phyloP scores from a whole-genome alignment of 345 rosid genomes.

The Rhizophora apiculata region DNA sequence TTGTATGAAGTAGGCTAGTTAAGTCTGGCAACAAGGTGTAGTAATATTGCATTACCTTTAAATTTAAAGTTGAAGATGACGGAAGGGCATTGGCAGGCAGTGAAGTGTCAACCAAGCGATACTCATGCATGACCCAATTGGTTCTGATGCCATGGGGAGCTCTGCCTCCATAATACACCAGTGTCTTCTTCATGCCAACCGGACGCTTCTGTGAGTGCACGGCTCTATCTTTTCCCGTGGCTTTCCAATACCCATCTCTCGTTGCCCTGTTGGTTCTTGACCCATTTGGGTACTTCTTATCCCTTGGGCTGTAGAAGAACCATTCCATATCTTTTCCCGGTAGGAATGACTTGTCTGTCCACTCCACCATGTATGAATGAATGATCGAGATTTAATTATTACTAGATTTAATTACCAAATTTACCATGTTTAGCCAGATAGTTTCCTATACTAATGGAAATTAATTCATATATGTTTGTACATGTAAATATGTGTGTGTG shows the following conservation, averaged over 20 bases:
- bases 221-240: constrained; percentile 60
- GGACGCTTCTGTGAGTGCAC: constrained; percentile 47
- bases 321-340: constrained; percentile 82
- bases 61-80: constrained; percentile 31
- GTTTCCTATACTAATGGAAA: too few species aligned
- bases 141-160: constrained; percentile 54
- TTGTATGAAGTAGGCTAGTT: too few species aligned
- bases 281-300: constrained; percentile 76
- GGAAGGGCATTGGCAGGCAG: constrained; percentile 22
- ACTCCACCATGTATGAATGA: too few species aligned
- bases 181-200: constrained; percentile 75
- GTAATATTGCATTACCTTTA: neutral
- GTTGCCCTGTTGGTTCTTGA: constrained; percentile 78
- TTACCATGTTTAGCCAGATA: too few species aligned
- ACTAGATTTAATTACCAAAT: neutral
- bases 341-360: constrained; percentile 61
- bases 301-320: constrained; percentile 75
- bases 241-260: constrained; percentile 71
- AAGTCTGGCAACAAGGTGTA: neutral
- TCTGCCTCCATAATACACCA: constrained; percentile 71
- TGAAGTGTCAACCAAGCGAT: constrained; percentile 45
- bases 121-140: constrained; percentile 83
- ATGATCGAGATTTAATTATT: too few species aligned
- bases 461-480: too few species aligned
- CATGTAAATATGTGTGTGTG: neutral